Evolutionary conservation across 1,284 basidiomycete genomes (phyloP).

Genomic region (Austroboletus novae-zelandiae): DNA sequence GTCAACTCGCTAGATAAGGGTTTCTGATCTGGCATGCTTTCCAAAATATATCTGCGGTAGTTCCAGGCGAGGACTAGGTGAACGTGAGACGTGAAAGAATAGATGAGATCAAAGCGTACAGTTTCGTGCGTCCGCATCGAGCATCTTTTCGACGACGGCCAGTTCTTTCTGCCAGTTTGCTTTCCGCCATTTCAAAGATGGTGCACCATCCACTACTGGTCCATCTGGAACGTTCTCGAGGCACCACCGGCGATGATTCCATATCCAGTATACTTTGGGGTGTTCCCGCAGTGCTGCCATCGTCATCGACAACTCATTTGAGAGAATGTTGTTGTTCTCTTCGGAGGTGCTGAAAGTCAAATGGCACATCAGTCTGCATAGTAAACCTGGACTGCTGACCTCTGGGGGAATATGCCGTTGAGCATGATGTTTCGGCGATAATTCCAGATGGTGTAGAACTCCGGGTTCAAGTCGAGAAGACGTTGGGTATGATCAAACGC

Average conservation of each 20-base stretch:
- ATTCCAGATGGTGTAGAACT: slow-evolving; percentile 94
- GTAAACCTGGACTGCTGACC: slow-evolving; percentile 39
- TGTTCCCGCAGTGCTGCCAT: slow-evolving; percentile 75
- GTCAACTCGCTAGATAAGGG: slow-evolving; percentile 62
- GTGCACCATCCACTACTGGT: slow-evolving; percentile 46
- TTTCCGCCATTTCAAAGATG: slow-evolving; percentile 63
- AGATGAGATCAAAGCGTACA: slow-evolving; percentile 53
- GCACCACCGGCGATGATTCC: slow-evolving; percentile 96
- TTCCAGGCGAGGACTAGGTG: slow-evolving; percentile 86
- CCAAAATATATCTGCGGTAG: slow-evolving; percentile 83
- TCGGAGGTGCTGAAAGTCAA: slow-evolving; percentile 50
- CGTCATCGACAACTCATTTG: slow-evolving; percentile 78
- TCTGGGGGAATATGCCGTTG: slow-evolving; percentile 66
- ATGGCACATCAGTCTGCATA: slow-evolving; percentile 3
- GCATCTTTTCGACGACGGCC: slow-evolving; percentile 84
- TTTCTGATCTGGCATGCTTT: slow-evolving; percentile 59
- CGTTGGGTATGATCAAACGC: slow-evolving; percentile 73
- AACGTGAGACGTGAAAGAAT: slow-evolving; percentile 4
- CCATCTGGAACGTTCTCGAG: slow-evolving; percentile 78
- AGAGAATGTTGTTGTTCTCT: slow-evolving; percentile 62
- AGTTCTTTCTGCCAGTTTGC: slow-evolving; percentile 82
- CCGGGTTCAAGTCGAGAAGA: slow-evolving; percentile 81
- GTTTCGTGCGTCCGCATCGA: slow-evolving; percentile 85
- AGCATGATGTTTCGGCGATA: slow-evolving; percentile 79
- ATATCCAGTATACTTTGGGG: slow-evolving; percentile 96